phyloP scores from a whole-genome alignment of 2,329 filamentous ascomycete genomes.

The Neoscytalidium dimidiatum region DNA sequence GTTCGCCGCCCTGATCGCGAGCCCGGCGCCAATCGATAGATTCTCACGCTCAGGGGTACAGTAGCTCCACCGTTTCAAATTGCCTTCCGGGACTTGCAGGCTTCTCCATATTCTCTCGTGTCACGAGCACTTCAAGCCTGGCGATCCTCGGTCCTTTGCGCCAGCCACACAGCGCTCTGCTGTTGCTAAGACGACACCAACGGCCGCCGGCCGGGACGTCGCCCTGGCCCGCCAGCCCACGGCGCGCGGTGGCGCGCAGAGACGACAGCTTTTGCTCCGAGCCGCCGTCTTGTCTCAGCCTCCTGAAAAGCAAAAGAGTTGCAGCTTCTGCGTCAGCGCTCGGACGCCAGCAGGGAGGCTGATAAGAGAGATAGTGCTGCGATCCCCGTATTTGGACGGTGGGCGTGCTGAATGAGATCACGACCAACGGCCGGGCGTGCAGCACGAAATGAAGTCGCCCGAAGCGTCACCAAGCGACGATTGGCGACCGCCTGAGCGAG shows the following conservation, averaged over 20 bases:
- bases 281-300: neutral
- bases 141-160: constrained; percentile 7
- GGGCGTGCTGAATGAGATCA: neutral
- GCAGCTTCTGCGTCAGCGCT: constrained; percentile 1
- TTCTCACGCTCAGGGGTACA: constrained; percentile 14
- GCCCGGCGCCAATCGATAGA: constrained; percentile 18
- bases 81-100: constrained; percentile 3
- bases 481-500: neutral
- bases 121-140: constrained; percentile 7
- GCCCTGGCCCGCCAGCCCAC: neutral
- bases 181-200: constrained; percentile 2
- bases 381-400: neutral
- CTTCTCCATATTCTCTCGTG: constrained; percentile 10
- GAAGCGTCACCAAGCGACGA: constrained; percentile 13
- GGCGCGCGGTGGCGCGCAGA: neutral
- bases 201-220: neutral
- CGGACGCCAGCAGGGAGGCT: neutral
- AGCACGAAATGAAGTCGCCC: constrained; percentile 11
- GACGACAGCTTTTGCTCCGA: neutral
- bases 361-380: constrained; percentile 5
- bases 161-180: neutral
- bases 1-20: neutral
- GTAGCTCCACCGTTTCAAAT: constrained; percentile 18
- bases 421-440: constrained; percentile 7
- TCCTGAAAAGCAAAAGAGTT: constrained; percentile 15